Evolutionary conservation across 805 yeast genomes (phyloP).

Genomic region (Pichia kluyveri): DNA sequence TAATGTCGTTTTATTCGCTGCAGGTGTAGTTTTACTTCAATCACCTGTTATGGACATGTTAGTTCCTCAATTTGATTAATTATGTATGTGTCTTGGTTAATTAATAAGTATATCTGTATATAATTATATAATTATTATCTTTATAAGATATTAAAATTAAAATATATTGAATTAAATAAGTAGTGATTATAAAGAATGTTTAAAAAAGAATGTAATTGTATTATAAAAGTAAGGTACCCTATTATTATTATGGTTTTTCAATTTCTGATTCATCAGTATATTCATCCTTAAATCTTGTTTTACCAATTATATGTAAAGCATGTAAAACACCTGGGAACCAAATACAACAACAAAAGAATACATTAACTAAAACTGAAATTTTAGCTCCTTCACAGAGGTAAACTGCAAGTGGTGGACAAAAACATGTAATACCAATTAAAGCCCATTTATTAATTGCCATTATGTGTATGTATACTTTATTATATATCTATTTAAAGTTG

Average conservation of each 20-base stretch:
- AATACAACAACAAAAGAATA: constrained; percentile 47
- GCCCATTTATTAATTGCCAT: constrained; percentile 5
- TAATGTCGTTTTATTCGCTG: constrained; percentile 55
- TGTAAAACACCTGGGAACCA: constrained; percentile 78
- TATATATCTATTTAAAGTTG: background rate
- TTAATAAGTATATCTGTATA: background rate
- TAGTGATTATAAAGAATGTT: background rate
- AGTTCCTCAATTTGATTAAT: constrained; percentile 51
- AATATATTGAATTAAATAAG: background rate
- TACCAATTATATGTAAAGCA: constrained; percentile 51
- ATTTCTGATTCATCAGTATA: background rate
- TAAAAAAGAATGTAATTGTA: too few species aligned
- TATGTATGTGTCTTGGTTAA: background rate
- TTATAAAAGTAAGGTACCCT: too few species aligned
- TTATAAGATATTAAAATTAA: background rate
- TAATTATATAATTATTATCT: background rate
- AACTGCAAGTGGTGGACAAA: constrained; percentile 70
- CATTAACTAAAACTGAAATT: constrained; percentile 51
- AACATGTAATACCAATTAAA: constrained; percentile 28
- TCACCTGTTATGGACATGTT: constrained; percentile 74
- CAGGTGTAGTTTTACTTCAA: constrained; percentile 70
- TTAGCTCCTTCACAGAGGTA: constrained; percentile 52
- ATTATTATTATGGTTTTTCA: constrained; percentile 1
- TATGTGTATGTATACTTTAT: too few species aligned
- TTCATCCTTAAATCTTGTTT: constrained; percentile 2